Evolutionary conservation across 805 yeast genomes (phyloP), one percentile per base, ranked within the genome.

Genomic region (Saccharomycopsis sp.): DNA sequence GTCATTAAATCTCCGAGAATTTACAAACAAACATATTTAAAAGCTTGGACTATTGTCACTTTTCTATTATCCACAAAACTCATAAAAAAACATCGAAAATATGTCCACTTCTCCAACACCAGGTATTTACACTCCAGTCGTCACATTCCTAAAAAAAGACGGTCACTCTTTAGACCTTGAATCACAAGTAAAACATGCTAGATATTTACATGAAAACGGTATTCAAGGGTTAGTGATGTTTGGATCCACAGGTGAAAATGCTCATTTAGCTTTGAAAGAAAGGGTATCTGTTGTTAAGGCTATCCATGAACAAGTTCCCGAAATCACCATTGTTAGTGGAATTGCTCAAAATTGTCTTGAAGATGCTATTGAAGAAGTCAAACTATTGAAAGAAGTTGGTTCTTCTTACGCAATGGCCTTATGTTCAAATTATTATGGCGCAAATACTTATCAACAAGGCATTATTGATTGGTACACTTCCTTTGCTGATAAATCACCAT

Each of bases 191-290:
- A 56, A 61, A 38, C 78, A 73, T 52, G 68, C 75, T 28, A 61
- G 64, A 38, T 64, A 54, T 55, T 59, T 75, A 38, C 57, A 66
- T 34, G 54, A 62, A 19, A 62, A 60, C 47, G 79, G 79, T 7
- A 68, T 74, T 45, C 51, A 57, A 37, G 81, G 81, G 20, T 57
- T 70, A 2, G 74, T 72, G 11, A 53, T 73, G 5, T 62, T 72
- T 55, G 80, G 80, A 4, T 71, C 77, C 28, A 75, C 78, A 13
- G 81, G 80, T 31, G 80, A 75, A 55, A 69, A 70, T 48, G 71
- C 72, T 31, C 77, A 73, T 51, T 58, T 74, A 51, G 66, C 77
- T 8, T 60, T 67, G 42, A 51, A 56, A 34, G 81, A 75, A 59
- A 63, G 79, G 50, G 57, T 57, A 11, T 45, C 59, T 4, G 53